These are phyloP conservation scores for Magnaporthiopsis rhizophila DNA, from an alignment of 2,329 filamentous ascomycete species.

Conservation along the genomic window DNA sequence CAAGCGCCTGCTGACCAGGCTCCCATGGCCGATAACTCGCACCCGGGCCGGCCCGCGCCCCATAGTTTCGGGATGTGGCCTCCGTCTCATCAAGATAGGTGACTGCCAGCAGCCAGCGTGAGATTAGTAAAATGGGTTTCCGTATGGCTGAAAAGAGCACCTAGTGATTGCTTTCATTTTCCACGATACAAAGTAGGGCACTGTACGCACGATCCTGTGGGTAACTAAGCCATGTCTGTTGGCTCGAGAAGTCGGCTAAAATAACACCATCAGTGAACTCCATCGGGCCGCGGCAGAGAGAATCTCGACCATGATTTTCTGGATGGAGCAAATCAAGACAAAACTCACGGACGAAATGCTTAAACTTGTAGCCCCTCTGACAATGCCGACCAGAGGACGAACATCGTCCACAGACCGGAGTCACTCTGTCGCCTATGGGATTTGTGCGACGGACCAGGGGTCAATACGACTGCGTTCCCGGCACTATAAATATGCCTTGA, in stretches of 20 bases:
- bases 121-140: neutral
- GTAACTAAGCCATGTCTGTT: slow-evolving; percentile 25
- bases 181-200: neutral
- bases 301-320: too few relatives aligned
- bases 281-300: neutral
- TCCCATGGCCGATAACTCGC: neutral
- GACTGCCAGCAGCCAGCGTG: neutral
- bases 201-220: slow-evolving; percentile 20
- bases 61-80: neutral
- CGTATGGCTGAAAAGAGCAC: neutral
- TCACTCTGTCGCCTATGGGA: slow-evolving; percentile 29
- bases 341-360: slow-evolving; percentile 17
- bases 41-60: neutral
- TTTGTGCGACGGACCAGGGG: neutral
- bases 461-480: neutral
- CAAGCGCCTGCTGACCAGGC: neutral
- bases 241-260: slow-evolving; percentile 19
- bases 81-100: slow-evolving; percentile 7
- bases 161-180: too few relatives aligned
- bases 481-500: neutral
- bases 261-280: neutral
- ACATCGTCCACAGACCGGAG: slow-evolving; percentile 25
- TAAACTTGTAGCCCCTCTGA: slow-evolving; percentile 25
- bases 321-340: too few relatives aligned
- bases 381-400: slow-evolving; percentile 18